Conservation (phyloP, 73 alveolate genomes). For the Symbiodinium pilosum region DNA sequence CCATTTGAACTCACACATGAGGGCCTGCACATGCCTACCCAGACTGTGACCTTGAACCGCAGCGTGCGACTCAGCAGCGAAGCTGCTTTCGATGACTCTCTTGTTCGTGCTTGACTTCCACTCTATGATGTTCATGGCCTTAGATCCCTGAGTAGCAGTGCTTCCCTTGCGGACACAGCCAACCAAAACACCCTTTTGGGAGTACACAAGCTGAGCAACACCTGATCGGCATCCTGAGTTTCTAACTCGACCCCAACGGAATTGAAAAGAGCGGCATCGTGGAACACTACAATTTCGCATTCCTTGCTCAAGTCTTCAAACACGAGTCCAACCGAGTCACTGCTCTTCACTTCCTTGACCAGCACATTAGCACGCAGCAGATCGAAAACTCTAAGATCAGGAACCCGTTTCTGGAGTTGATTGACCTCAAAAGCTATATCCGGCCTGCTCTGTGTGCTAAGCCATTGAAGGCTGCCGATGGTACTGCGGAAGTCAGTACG, state of each 20-base stretch:
- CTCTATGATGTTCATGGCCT: neutral
- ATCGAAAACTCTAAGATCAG: no score
- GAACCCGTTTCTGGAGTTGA: no score
- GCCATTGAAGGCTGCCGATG: no score
- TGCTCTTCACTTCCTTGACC: neutral
- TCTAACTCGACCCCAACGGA: neutral
- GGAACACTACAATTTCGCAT: neutral
- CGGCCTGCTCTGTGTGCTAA: no score
- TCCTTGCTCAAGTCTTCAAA: constrained; percentile 14
- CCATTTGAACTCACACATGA: neutral
- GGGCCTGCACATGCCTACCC: neutral
- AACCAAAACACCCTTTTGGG: neutral
- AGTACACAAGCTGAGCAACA: neutral
- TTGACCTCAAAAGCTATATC: no score
- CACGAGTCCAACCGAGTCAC: neutral
- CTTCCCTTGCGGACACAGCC: neutral
- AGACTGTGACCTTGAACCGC: neutral
- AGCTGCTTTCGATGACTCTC: no score
- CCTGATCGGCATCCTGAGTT: neutral
- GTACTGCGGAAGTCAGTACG: no score
- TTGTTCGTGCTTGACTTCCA: neutral
- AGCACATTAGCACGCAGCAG: no score
- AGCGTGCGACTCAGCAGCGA: neutral
- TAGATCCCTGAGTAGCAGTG: neutral
- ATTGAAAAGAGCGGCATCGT: constrained; percentile 21